Evolutionary conservation across 2,329 filamentous ascomycete species (phyloP).

Genomic region (Microthyrium microscopicum): DNA sequence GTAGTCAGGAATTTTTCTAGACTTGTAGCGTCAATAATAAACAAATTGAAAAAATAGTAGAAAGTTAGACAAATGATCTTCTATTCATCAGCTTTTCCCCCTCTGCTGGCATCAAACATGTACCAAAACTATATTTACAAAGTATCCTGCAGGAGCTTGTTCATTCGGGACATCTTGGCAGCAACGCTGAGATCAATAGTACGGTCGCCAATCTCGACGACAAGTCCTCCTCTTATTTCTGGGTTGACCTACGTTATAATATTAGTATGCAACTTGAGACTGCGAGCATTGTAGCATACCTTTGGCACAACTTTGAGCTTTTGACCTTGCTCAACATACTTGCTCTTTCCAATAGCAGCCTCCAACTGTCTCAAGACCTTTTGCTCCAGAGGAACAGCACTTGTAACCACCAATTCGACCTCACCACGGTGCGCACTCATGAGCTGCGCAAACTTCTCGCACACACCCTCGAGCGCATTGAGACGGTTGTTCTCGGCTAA

Average conservation of each 20-base stretch:
- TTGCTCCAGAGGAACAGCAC: constrained; percentile 73
- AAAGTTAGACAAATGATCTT: no score
- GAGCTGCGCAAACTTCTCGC: constrained; percentile 71
- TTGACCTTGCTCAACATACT: constrained; percentile 79
- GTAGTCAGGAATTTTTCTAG: no score
- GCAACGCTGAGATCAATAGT: constrained; percentile 97
- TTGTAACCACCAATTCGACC: constrained; percentile 83
- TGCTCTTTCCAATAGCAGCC: constrained; percentile 72
- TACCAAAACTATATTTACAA: constrained; percentile 82
- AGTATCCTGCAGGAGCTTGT: constrained; percentile 94
- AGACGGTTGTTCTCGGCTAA: constrained; percentile 96
- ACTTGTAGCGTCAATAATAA: no score
- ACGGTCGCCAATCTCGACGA: constrained; percentile 94
- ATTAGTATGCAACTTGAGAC: background rate
- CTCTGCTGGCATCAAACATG: no score
- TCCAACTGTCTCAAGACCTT: constrained; percentile 78
- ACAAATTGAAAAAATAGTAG: no score
- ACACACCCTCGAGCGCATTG: constrained; percentile 62
- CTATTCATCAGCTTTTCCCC: no score
- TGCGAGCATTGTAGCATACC: constrained; percentile 31
- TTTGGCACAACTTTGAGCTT: constrained; percentile 95
- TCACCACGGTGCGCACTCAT: constrained; percentile 84
- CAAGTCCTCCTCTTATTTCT: constrained; percentile 80
- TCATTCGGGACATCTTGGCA: constrained; percentile 90
- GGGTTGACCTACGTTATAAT: constrained; percentile 55